Conservation (phyloP, 1,139 yeast species). For the Candida tropicalis region DNA sequence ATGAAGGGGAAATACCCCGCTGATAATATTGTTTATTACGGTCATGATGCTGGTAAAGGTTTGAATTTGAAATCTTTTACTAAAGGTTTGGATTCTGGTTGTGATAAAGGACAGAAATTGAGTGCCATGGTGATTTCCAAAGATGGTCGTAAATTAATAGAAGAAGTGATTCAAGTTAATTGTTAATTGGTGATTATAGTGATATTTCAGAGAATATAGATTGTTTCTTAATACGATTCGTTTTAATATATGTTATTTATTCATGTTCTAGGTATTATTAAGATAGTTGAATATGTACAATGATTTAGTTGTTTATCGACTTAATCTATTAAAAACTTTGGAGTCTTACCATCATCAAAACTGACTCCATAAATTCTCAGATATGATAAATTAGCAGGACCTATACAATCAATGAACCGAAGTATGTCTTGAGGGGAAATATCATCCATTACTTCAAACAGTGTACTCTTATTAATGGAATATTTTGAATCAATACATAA, state of each 20-base stretch:
- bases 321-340: slow-evolving; percentile 4
- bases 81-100: slow-evolving; percentile 81
- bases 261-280: background rate
- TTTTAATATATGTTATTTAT: no score
- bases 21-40: slow-evolving; percentile 66
- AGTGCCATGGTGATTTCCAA: slow-evolving; percentile 55
- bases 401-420: slow-evolving; percentile 5
- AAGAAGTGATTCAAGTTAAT: slow-evolving; percentile 15
- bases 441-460: slow-evolving; percentile 2
- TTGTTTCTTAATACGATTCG: no score
- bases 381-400: slow-evolving; percentile 1
- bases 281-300: no score
- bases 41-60: slow-evolving; percentile 87
- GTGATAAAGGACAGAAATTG: slow-evolving; percentile 73
- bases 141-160: slow-evolving; percentile 8
- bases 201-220: no score
- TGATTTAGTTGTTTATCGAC: no score
- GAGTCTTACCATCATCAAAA: background rate
- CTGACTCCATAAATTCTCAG: background rate
- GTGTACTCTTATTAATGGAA: background rate
- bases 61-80: slow-evolving; percentile 65
- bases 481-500: background rate
- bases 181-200: slow-evolving; percentile 8
- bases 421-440: background rate
- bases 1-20: slow-evolving; percentile 41